phyloP scores from a whole-genome alignment of 192 early-diverging fungal genomes.

The Backusella luteola region DNA sequence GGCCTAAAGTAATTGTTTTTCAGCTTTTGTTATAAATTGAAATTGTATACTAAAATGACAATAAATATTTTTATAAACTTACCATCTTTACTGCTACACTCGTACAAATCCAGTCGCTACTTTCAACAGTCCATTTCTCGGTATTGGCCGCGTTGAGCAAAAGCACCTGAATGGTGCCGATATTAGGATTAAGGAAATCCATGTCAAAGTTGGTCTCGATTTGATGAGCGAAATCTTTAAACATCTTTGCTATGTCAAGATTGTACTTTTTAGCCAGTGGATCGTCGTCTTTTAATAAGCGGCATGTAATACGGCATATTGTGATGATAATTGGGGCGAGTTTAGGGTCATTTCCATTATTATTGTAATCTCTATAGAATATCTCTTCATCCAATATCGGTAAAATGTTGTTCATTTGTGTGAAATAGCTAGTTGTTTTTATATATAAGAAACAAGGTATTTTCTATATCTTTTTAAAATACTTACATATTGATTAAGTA shows the following conservation, averaged over 20 bases:
- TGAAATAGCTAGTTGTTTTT: background rate
- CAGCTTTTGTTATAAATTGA: background rate
- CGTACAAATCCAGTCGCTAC: slow-evolving; percentile 26
- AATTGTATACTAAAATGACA: background rate
- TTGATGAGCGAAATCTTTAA: background rate
- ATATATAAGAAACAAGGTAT: too few relatives aligned
- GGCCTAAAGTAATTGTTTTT: slow-evolving; percentile 5
- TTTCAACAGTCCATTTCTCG: slow-evolving; percentile 17
- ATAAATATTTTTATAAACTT: background rate
- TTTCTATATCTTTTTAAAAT: too few relatives aligned
- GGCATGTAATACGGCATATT: slow-evolving; percentile 7
- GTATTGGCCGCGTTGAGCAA: slow-evolving; percentile 14
- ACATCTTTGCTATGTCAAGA: slow-evolving; percentile 1
- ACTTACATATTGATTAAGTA: slow-evolving; percentile 28
- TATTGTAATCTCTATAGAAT: background rate
- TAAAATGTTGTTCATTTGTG: background rate
- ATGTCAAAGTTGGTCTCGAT: slow-evolving; percentile 12
- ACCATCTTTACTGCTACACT: slow-evolving; percentile 37
- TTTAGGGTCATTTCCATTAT: background rate
- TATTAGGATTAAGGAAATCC: slow-evolving; percentile 25
- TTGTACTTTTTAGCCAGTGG: slow-evolving; percentile 4
- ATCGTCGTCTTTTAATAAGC: slow-evolving; percentile 14
- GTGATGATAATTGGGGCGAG: background rate
- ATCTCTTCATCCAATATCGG: slow-evolving; percentile 8
- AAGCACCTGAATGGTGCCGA: slow-evolving; percentile 28